Evolutionary conservation across 169 alveolate genomes (phyloP).

Genomic region (Babesia caballi): DNA sequence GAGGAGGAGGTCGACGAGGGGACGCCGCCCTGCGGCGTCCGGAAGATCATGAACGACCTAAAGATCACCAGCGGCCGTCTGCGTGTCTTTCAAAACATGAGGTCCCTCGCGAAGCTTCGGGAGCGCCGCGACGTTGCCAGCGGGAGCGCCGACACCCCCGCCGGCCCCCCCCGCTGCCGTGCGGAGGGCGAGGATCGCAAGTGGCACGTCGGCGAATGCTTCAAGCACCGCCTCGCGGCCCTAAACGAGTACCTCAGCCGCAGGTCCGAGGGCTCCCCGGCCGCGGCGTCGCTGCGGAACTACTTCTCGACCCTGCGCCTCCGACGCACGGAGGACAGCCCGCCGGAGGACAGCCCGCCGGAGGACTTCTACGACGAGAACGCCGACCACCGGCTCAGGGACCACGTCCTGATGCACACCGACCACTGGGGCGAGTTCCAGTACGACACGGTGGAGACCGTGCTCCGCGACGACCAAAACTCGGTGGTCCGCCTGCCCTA

Average conservation of each 20-base stretch:
- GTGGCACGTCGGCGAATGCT: neutral
- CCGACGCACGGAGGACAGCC: neutral
- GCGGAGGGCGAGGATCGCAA: neutral
- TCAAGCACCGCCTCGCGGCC: constrained; percentile 11
- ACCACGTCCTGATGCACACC: constrained; percentile 49
- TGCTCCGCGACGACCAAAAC: constrained; percentile 47
- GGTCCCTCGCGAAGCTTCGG: neutral
- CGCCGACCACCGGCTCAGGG: constrained; percentile 53
- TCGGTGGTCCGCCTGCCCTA: constrained; percentile 56
- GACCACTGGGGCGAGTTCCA: constrained; percentile 64
- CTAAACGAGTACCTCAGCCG: constrained; percentile 42
- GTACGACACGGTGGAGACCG: constrained; percentile 61
- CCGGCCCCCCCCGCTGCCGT: neutral
- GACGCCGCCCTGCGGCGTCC: neutral
- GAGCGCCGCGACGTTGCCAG: neutral
- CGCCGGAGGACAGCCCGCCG: neutral
- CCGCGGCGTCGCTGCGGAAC: neutral
- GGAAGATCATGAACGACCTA: constrained; percentile 29
- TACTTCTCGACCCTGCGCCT: neutral
- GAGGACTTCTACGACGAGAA: constrained; percentile 28
- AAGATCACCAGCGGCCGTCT: constrained; percentile 44
- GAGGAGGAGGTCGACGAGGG: constrained; percentile 36
- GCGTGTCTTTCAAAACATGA: constrained; percentile 46
- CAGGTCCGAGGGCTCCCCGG: neutral
- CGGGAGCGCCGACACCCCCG: neutral